Percentiles rank a stretch among this genome's conserved stretches.
Conservation (phyloP, 306 rosid species). For the Pyrus betulifolia region DNA sequence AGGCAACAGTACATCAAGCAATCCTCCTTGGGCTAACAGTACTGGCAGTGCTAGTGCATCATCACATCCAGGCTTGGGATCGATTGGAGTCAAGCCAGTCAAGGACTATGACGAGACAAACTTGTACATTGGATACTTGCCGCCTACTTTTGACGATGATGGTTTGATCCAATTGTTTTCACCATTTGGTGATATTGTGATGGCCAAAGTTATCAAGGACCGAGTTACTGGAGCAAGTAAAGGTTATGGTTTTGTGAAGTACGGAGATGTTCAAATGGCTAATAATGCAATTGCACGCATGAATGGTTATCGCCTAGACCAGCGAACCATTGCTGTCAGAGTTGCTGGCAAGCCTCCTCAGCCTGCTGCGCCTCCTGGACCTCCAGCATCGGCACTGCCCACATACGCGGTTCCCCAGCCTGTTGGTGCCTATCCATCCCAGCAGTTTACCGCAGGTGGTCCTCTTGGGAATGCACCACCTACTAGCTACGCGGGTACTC, state of each 20-base stretch:
- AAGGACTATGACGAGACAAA: constrained; percentile 93
- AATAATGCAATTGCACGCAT: constrained; percentile 76
- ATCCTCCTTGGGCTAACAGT: constrained; percentile 92
- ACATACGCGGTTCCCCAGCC: constrained; percentile 76
- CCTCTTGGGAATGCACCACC: constrained; percentile 68
- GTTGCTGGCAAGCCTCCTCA: constrained; percentile 99
- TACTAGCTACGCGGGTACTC: constrained; percentile 47
- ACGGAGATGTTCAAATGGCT: constrained; percentile 86
- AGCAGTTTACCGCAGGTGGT: constrained; percentile 75
- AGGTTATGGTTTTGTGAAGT: constrained; percentile 95
- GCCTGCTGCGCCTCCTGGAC: constrained; percentile 83
- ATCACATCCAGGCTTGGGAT: constrained; percentile 66
- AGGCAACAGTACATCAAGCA: constrained; percentile 54
- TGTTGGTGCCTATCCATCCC: constrained; percentile 77
- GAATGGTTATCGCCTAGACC: constrained; percentile 93
- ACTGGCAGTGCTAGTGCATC: constrained; percentile 15
- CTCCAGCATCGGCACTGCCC: constrained; percentile 63
- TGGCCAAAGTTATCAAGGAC: constrained; percentile 95
- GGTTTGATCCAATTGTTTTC: constrained; percentile 76
- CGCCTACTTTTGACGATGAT: constrained; percentile 91
- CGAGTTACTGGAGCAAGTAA: constrained; percentile 76
- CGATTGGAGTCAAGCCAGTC: constrained; percentile 44
- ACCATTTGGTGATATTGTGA: constrained; percentile 91
- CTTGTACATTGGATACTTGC: constrained; percentile 91
- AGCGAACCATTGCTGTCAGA: constrained; percentile 92